Percentiles rank a stretch among this genome's conserved stretches.
Evolutionary conservation across 1,284 basidiomycete species (phyloP).

Genomic region (Melanopsichium pennsylvanicum): DNA sequence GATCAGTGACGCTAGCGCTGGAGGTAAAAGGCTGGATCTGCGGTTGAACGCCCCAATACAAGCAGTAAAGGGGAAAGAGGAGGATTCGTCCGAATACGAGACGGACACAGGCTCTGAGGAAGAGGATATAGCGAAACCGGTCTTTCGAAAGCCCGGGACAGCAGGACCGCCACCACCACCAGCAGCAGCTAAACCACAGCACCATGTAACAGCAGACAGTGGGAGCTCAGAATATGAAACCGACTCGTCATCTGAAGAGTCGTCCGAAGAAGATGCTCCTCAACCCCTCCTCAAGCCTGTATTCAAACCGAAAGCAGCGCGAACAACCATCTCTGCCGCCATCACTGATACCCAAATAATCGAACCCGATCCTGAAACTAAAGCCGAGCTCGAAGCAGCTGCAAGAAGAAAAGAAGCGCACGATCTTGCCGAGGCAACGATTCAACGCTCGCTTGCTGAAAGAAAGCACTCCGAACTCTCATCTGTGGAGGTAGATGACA

Average conservation of each 20-base stretch:
- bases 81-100: conserved; percentile 67
- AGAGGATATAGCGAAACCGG: conserved; percentile 30
- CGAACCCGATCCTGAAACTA: conserved; percentile 70
- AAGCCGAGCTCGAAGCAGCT: conserved; percentile 76
- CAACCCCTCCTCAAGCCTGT: conserved; percentile 80
- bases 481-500: conserved; percentile 86
- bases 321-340: conserved; percentile 12
- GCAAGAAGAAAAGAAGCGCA: conserved; percentile 79
- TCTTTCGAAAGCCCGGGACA: conserved; percentile 36
- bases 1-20: conserved; percentile 5
- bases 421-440: conserved; percentile 85
- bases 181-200: no score
- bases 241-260: conserved; percentile 69
- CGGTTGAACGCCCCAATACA: conserved; percentile 2
- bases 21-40: conserved; percentile 34
- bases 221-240: conserved; percentile 68
- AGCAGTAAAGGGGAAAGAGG: background rate
- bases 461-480: conserved; percentile 81
- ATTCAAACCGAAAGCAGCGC: conserved; percentile 83
- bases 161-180: background rate
- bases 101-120: conserved; percentile 69
- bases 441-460: conserved; percentile 82
- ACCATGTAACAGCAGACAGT: no score
- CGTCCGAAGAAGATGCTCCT: conserved; percentile 67
- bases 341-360: conserved; percentile 7